Percentiles rank a stretch among this genome's conserved stretches.
Conservation (phyloP, 2,329 filamentous ascomycete genomes). For the Trichoderma breve region DNA sequence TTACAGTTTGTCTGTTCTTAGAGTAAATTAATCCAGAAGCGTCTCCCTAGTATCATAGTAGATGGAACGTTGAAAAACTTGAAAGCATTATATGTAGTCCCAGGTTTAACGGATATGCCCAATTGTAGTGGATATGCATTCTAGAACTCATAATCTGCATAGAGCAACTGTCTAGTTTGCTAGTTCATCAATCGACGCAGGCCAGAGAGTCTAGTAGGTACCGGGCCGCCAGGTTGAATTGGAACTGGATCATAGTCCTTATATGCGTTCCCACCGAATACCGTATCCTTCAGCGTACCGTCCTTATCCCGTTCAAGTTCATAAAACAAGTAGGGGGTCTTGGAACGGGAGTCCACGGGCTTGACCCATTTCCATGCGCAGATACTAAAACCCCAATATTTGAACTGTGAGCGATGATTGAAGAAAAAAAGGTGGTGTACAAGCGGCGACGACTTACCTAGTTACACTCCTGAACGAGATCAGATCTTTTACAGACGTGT, state of each 20-base stretch:
- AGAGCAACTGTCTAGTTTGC: not conserved
- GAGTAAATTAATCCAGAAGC: not conserved
- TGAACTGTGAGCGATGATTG: not conserved
- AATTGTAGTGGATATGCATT: not conserved
- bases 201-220: not conserved
- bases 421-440: too few relatives aligned
- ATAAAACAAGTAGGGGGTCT: not conserved
- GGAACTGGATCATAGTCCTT: not conserved
- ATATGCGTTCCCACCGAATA: not conserved
- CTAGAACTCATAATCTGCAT: not conserved
- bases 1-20: not conserved
- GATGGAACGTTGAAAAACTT: not conserved
- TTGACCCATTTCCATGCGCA: not conserved
- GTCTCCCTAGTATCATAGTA: not conserved
- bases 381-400: not conserved
- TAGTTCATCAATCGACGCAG: not conserved
- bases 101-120: not conserved
- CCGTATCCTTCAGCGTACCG: not conserved
- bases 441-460: not conserved
- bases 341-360: not conserved
- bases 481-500: not conserved
- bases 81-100: not conserved
- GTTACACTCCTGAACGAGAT: not conserved
- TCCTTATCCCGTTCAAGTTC: not conserved
- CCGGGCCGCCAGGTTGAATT: not conserved